Evolutionary conservation across 805 yeast genomes (phyloP), one percentile per base, ranked within the genome.

Genomic region (Candida golubevii): DNA sequence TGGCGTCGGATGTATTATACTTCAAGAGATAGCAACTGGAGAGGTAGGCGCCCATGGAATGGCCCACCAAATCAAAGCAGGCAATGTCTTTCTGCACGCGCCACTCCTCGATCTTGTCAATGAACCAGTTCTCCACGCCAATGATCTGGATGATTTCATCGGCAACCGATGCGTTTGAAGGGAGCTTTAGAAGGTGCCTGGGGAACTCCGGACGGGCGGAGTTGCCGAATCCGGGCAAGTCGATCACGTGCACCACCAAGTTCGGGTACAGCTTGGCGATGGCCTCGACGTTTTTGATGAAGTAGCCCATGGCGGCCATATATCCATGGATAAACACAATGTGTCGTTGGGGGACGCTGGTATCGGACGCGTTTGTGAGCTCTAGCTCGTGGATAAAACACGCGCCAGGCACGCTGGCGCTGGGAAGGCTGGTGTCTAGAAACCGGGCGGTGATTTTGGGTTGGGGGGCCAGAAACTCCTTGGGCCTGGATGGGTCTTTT

Each of bases 231-330:
- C 75, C 75, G 5, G 72, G 71, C 50, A 69, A 45, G 42, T 70
- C 75, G 33, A 70, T 60, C n/a, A 67, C 59, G 49, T 70, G 75
- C 12, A 70, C 49, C 8, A 57, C 53, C n/a, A 67, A 26, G 7
- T 71, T 68, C 3, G 66, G 64, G 39, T 56, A 57, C 6, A 64
- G 48, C 33, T 55, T 54, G 18, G 63, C 55, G n/a, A 69, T 44
- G 3, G 47, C 47, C 45, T 67, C 74, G 26, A 67, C 53, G 41
- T 69, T 70, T 50, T 67, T 67, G 41, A 69, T 55, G 41, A 67
- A 69, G 50, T 62, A 70, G 6, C 74, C 75, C 47, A 65, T 52
- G 1, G 75, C 73, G 2, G 75, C 75, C 75, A 70, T 69, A 50
- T 69, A 70, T 6, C 75, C 75, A 46, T 70, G 75, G 13, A 69